A percentile compares a stretch with the other conserved stretches of the same genome.
Conservation (phyloP, 2,329 filamentous ascomycete species). For the Penicillium palitans region DNA sequence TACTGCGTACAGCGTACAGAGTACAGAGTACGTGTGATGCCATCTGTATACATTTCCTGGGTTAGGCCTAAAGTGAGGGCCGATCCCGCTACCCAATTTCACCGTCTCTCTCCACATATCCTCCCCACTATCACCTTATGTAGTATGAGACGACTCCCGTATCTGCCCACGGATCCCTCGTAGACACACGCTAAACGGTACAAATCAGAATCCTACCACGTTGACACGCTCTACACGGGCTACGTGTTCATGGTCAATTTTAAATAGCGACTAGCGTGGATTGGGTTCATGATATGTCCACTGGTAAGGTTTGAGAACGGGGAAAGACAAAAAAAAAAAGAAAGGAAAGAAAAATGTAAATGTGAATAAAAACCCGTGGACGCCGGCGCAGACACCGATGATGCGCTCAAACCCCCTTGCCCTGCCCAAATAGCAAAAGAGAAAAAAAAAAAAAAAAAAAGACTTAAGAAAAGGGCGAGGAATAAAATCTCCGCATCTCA, state of each 20-base stretch:
- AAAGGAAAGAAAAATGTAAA: neutral
- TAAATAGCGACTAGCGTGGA: slow-evolving; percentile 8
- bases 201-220: slow-evolving; percentile 10
- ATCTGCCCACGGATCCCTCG: slow-evolving; percentile 1
- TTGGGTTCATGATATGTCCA: slow-evolving; percentile 9
- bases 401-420: slow-evolving; percentile 26
- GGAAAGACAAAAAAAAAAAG: neutral
- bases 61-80: slow-evolving; percentile 6
- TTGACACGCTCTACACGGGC: slow-evolving; percentile 4
- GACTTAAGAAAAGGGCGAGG: slow-evolving; percentile 1
- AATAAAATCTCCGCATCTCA: slow-evolving; percentile 4
- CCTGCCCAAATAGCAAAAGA: slow-evolving; percentile 17
- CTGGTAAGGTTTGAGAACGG: neutral
- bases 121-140: neutral
- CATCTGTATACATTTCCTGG: neutral
- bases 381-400: slow-evolving; percentile 19
- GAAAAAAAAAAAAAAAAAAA: slow-evolving; percentile 6
- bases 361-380: slow-evolving; percentile 2
- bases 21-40: neutral
- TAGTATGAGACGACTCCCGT: neutral
- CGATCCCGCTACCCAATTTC: slow-evolving; percentile 15
- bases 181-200: neutral
- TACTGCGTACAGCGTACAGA: neutral
- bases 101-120: neutral
- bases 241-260: slow-evolving; percentile 20